Conservation (phyloP, 2,329 filamentous ascomycete genomes). For the Ophiostoma sp. region DNA sequence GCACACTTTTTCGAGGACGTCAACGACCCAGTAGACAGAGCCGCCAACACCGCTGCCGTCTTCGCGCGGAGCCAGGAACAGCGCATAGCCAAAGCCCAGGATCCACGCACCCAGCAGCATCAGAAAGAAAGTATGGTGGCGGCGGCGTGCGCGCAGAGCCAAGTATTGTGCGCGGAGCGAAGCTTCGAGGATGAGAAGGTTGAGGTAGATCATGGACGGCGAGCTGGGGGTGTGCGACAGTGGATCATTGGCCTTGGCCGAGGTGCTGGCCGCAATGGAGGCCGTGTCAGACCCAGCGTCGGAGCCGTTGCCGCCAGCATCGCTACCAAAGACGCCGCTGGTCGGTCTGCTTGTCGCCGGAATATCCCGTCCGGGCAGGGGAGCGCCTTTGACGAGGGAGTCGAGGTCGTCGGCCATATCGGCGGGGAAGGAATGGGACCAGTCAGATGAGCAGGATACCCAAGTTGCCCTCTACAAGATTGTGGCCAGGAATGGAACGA, state of each 20-base stretch:
- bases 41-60: conserved; percentile 90
- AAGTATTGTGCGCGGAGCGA: conserved; percentile 92
- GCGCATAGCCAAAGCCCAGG: conserved; percentile 78
- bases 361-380: conserved; percentile 57
- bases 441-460: background rate
- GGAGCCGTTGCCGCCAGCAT: background rate
- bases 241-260: conserved; percentile 62
- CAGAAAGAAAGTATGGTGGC: conserved; percentile 92
- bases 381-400: conserved; percentile 88
- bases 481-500: background rate
- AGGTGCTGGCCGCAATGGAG: conserved; percentile 45
- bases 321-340: conserved; percentile 29
- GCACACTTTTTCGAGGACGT: conserved; percentile 85
- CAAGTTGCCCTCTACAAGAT: no score
- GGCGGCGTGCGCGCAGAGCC: conserved; percentile 79
- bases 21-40: conserved; percentile 93
- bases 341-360: conserved; percentile 47
- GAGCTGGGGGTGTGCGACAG: conserved; percentile 82
- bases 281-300: conserved; percentile 33
- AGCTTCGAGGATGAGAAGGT: conserved; percentile 93
- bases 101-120: conserved; percentile 79
- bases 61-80: conserved; percentile 94
- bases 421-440: background rate
- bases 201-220: conserved; percentile 95
- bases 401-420: conserved; percentile 70